Evolutionary conservation across 1,284 basidiomycete species (phyloP).

Genomic region (Fomitopsis betulina): DNA sequence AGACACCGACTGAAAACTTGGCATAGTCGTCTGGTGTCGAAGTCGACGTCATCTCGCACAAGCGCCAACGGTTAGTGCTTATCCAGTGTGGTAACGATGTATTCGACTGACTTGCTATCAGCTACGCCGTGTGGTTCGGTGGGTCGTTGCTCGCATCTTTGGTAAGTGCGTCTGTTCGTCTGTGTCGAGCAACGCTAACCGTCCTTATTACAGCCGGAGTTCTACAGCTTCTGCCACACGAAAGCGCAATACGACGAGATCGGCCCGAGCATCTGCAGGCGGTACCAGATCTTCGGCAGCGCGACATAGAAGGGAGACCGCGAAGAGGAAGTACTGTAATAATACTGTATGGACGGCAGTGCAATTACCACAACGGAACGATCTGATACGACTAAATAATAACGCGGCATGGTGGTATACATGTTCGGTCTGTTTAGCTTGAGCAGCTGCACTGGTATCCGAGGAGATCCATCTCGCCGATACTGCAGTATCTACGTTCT

Average conservation of each 20-base stretch:
- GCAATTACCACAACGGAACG: background rate
- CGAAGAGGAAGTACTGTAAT: constrained; percentile 4
- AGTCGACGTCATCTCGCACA: constrained; percentile 98
- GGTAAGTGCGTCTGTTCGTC: constrained; percentile 43
- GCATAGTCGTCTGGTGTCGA: constrained; percentile 87
- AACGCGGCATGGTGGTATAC: background rate
- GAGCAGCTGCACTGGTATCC: constrained; percentile 95
- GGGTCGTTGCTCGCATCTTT: constrained; percentile 91
- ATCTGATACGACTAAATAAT: background rate
- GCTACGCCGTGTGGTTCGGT: constrained; percentile 98
- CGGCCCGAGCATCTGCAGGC: constrained; percentile 91
- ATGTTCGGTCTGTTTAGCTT: constrained; percentile 41
- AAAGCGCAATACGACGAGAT: constrained; percentile 98
- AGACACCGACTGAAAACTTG: background rate
- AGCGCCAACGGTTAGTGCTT: constrained; percentile 78
- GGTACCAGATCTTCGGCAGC: constrained; percentile 93
- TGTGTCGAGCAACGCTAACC: background rate
- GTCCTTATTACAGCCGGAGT: constrained; percentile 69
- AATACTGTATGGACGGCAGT: constrained; percentile 14
- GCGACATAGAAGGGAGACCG: constrained; percentile 51
- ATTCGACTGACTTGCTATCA: constrained; percentile 20
- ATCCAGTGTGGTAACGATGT: background rate
- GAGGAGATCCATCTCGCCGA: constrained; percentile 72
- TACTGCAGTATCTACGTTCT: constrained; percentile 72
- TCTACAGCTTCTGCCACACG: constrained; percentile 96